Evolutionary conservation across 2,329 filamentous ascomycete genomes (phyloP).

Genomic region (Exophiala oligosperma): DNA sequence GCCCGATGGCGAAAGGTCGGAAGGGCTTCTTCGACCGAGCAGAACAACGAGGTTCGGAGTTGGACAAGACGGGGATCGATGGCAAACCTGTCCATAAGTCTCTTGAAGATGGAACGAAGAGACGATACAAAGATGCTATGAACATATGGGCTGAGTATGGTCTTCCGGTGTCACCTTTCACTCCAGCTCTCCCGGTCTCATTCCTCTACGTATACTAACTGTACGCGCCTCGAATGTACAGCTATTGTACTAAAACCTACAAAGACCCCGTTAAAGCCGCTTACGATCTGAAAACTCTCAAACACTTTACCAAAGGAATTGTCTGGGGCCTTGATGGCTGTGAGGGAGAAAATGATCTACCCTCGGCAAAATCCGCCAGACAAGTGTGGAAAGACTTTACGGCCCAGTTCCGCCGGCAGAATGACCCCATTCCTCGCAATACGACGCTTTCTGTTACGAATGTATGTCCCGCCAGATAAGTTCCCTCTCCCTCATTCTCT

Average conservation of each 20-base stretch:
- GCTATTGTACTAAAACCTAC: not conserved
- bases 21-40: conserved; percentile 3
- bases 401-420: conserved; percentile 3
- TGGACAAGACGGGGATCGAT: conserved; percentile 2
- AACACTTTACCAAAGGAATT: conserved; percentile 5
- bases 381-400: conserved; percentile 9
- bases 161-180: conserved; percentile 2
- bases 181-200: conserved; percentile 3
- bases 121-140: not conserved
- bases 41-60: conserved; percentile 4
- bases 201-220: conserved; percentile 1
- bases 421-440: conserved; percentile 6
- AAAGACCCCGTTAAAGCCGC: conserved; percentile 2
- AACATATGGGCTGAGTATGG: not conserved
- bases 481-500: not conserved
- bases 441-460: conserved; percentile 8
- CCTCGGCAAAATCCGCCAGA: conserved; percentile 2
- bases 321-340: not conserved
- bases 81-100: conserved; percentile 4
- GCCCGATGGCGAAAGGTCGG: conserved; percentile 5
- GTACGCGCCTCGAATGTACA: not conserved
- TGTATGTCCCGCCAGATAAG: conserved; percentile 4
- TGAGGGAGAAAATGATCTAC: conserved; percentile 4
- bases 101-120: conserved; percentile 3
- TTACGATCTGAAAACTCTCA: conserved; percentile 5